phyloP scores from a whole-genome alignment of 1,284 basidiomycete genomes.

The Apiotrichum montevideense region DNA sequence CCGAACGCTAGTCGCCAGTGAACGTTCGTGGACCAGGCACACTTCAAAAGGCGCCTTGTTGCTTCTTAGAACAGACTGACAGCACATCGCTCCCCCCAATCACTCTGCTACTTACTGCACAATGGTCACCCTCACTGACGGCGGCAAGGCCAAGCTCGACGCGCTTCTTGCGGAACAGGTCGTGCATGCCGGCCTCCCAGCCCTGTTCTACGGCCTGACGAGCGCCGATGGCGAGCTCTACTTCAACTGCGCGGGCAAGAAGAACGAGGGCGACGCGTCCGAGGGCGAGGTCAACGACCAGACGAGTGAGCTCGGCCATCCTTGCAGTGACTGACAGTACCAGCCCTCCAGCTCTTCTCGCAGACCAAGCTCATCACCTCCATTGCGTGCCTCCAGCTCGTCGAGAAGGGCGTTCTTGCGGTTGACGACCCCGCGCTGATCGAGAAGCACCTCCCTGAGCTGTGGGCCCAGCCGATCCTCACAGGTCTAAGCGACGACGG shows the following conservation, averaged over 20 bases:
- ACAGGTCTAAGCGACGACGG: conserved; percentile 13
- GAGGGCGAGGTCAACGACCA: conserved; percentile 22
- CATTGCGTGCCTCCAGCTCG: conserved; percentile 36
- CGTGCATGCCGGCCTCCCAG: conserved; percentile 19
- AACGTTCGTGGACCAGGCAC: too few relatives aligned
- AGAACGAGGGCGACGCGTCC: conserved; percentile 18
- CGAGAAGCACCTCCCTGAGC: conserved; percentile 30
- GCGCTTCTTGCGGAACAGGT: conserved; percentile 16
- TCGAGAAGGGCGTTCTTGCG: conserved; percentile 31
- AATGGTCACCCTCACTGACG: neutral
- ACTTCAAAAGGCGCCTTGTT: too few relatives aligned
- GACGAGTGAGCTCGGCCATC: conserved; percentile 22
- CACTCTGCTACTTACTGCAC: neutral
- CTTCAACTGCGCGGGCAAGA: conserved; percentile 21
- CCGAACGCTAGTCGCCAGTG: too few relatives aligned
- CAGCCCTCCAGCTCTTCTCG: conserved; percentile 24
- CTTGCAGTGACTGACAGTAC: too few relatives aligned
- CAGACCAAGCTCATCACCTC: conserved; percentile 39
- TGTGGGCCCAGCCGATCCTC: conserved; percentile 22
- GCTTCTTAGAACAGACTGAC: too few relatives aligned
- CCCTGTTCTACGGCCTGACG: conserved; percentile 24
- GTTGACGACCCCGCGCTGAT: conserved; percentile 27
- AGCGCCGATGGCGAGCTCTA: conserved; percentile 28
- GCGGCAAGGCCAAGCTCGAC: conserved; percentile 19
- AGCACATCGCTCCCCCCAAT: neutral